Evolutionary conservation across 495 filamentous ascomycete species (phyloP).

Genomic region (Aspergillus leporis): DNA sequence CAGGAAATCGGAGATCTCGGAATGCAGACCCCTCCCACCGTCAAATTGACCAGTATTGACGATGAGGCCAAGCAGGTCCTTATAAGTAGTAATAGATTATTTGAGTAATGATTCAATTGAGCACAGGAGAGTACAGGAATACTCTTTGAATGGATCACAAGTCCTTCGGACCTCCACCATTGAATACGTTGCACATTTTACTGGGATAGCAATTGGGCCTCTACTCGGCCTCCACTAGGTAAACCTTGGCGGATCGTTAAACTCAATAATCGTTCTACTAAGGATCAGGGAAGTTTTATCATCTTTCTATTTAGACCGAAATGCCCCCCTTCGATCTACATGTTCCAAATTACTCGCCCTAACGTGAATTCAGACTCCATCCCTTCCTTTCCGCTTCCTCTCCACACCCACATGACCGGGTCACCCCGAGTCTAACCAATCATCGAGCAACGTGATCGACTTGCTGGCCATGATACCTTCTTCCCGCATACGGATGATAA

Average conservation of each 20-base stretch:
- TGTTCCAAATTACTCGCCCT: not conserved
- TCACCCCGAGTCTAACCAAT: constrained; percentile 25
- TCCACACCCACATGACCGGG: constrained; percentile 18
- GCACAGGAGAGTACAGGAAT: not conserved
- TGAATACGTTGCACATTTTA: not conserved
- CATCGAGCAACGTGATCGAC: constrained; percentile 29
- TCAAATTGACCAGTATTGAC: not conserved
- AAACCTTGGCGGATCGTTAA: not conserved
- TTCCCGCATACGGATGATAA: constrained; percentile 9
- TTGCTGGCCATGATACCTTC: constrained; percentile 16
- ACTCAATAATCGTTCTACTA: not conserved
- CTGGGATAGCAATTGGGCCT: not conserved
- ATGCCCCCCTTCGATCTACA: not conserved
- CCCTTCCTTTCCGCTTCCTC: constrained; percentile 7
- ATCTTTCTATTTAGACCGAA: not conserved
- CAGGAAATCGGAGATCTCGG: constrained; percentile 14
- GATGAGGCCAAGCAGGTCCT: no score
- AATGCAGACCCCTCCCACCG: constrained; percentile 12
- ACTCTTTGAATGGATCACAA: not conserved
- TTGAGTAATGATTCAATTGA: not conserved
- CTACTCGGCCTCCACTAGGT: no score
- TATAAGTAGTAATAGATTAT: not conserved
- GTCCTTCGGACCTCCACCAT: not conserved
- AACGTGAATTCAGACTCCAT: not conserved
- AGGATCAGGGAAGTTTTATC: not conserved